Percentiles rank a stretch among this genome's conserved stretches.
Evolutionary conservation across 495 filamentous ascomycete genomes (phyloP).

Genomic region (Amphirosellinia nigrospora): DNA sequence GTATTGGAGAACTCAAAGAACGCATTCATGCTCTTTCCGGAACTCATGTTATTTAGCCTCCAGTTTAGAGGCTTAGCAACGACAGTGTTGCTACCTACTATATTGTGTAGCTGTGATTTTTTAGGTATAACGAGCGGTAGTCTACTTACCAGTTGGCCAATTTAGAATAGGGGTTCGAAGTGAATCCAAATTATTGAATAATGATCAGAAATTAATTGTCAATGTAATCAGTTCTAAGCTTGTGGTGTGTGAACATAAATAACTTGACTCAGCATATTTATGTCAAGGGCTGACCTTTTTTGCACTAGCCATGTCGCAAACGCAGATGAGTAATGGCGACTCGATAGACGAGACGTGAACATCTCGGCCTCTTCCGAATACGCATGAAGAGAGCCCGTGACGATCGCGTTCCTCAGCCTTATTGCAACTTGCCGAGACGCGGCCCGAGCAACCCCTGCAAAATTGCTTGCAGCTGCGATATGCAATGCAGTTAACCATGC

Average conservation of each 20-base stretch:
- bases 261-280: background rate
- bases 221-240: background rate
- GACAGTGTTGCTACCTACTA: too few relatives aligned
- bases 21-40: background rate
- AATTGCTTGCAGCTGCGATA: background rate
- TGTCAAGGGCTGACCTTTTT: background rate
- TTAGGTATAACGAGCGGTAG: background rate
- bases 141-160: background rate
- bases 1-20: background rate
- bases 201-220: background rate
- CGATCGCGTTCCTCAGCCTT: background rate
- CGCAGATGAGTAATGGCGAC: background rate
- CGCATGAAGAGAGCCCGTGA: background rate
- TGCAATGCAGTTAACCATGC: background rate
- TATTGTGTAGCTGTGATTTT: background rate
- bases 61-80: background rate
- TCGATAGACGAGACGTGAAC: background rate
- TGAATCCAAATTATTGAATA: background rate
- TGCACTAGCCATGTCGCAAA: background rate
- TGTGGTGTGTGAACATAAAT: background rate
- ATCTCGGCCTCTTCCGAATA: background rate
- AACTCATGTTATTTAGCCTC: constrained; percentile 1
- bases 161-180: background rate
- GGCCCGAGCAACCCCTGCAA: background rate
- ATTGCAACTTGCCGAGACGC: background rate